Percentiles rank a stretch among this genome's conserved stretches.
Evolutionary conservation across 441 rosid species (phyloP).

Genomic region (Gossypium aridum): DNA sequence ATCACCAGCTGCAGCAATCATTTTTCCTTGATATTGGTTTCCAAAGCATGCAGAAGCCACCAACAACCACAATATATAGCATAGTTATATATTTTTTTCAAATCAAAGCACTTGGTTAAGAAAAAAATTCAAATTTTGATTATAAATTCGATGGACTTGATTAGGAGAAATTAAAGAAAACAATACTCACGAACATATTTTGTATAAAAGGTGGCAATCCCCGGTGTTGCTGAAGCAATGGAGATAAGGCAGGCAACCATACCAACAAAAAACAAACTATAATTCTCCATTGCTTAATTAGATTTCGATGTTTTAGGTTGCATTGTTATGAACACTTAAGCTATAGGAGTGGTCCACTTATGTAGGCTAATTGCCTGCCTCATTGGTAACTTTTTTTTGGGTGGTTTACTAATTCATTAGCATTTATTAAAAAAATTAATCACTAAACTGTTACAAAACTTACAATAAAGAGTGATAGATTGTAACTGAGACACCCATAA

Average conservation of each 20-base stretch:
- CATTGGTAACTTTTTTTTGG: background rate
- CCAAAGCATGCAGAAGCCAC: constrained; percentile 20
- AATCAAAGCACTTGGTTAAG: too few species aligned
- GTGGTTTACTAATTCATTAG: background rate
- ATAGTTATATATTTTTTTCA: background rate
- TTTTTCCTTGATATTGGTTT: background rate
- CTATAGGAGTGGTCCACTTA: background rate
- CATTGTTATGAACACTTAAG: background rate
- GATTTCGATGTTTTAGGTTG: background rate
- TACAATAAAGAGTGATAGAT: too few species aligned
- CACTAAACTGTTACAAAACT: too few species aligned
- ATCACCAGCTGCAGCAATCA: constrained; percentile 21
- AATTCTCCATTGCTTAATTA: background rate
- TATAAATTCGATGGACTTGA: too few species aligned
- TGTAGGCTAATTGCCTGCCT: background rate
- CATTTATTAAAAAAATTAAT: too few species aligned
- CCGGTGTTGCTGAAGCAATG: constrained; percentile 2
- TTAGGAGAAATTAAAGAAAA: too few species aligned
- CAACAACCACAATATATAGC: background rate
- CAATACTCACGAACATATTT: too few species aligned
- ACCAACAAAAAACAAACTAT: background rate
- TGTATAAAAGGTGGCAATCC: constrained; percentile 15
- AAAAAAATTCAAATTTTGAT: too few species aligned
- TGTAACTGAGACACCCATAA: background rate
- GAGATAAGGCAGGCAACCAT: background rate